Base-by-base conservation (phyloP, 371 early-diverging fungal species). In the Apophysomyces variabilis region DNA sequence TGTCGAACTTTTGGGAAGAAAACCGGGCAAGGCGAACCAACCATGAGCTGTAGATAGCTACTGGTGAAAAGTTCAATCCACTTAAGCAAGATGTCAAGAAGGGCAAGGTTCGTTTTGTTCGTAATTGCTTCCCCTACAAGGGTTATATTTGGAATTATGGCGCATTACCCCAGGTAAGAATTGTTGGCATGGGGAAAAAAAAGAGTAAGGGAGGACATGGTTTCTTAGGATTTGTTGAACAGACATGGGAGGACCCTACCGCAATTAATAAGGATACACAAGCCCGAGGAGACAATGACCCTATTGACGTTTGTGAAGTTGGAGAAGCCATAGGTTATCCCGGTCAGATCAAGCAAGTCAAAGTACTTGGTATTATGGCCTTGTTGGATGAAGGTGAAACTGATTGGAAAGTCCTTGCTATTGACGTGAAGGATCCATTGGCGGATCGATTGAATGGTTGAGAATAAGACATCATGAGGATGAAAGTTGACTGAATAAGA, bases 71-170 rank as follows among this genome's bases (percentile, higher is more conserved):
- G 61, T 90, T 97, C 78, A 99, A 99, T 90, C 99, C 99, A 47
- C 96, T 99, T 69, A 97, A 94, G 82, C 99, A 99, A 83, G 99
- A 99, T 79, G 83, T 92, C 61, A 99, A 99, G 87, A 99, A 99
- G 81, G 97, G 96, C 73, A 97, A 97, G 81, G 91, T 97, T 61
- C 90, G 99, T 65, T 99, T 92, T 81, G 99, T 99, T 57, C 90
- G 95, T 71, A 99, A 99, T 86, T 93, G 97, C 75, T 99, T 99
- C 91, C 99, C 99, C n/a, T 96, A 95, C 90, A 96, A 98, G 72
- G 99, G 99, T 47, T 99, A 99, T 86, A 95, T 97, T 75, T 99
- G 99, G 99, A 99, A 99, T 89, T 99, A 99, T 77, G 99, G 99
- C 65, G 99, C 99, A 41, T 84, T 99, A 66, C 99, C 99, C 43